Evolutionary conservation across 2,329 filamentous ascomycete genomes (phyloP).

Genomic region (Fusarium sp.): DNA sequence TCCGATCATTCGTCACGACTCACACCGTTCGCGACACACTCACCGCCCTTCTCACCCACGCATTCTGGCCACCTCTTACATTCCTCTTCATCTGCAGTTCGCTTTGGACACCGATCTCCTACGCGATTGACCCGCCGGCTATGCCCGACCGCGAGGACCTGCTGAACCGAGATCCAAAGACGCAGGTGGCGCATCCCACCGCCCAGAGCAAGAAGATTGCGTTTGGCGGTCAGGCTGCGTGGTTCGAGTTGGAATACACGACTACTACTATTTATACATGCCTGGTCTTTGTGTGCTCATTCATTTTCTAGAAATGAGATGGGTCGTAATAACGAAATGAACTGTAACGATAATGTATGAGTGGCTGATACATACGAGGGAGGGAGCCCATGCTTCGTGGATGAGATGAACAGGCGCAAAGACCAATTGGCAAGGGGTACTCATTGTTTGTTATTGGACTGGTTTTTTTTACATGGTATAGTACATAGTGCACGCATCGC

Average conservation of each 20-base stretch:
- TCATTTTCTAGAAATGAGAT: slow-evolving; percentile 39
- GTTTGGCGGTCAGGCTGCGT: slow-evolving; percentile 62
- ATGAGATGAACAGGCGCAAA: slow-evolving; percentile 1
- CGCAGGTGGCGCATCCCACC: slow-evolving; percentile 62
- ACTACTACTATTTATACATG: slow-evolving; percentile 60
- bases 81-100: slow-evolving; percentile 65
- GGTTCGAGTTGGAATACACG: slow-evolving; percentile 66
- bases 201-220: slow-evolving; percentile 63
- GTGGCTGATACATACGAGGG: not conserved
- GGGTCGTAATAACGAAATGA: slow-evolving; percentile 37
- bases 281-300: slow-evolving; percentile 58
- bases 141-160: slow-evolving; percentile 68
- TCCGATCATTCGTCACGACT: slow-evolving; percentile 58
- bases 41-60: slow-evolving; percentile 65
- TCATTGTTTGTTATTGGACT: not conserved
- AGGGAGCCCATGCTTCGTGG: slow-evolving; percentile 4
- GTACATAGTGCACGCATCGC: slow-evolving; percentile 18
- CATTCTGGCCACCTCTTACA: slow-evolving; percentile 69
- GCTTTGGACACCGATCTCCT: slow-evolving; percentile 67
- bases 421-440: not conserved
- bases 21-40: slow-evolving; percentile 54
- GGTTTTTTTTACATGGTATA: slow-evolving; percentile 4
- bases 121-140: slow-evolving; percentile 67
- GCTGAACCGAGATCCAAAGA: slow-evolving; percentile 64
- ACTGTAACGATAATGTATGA: slow-evolving; percentile 40